Base-by-base conservation (phyloP, 495 filamentous ascomycete genomes). In the Astrocystis sublimbata region DNA sequence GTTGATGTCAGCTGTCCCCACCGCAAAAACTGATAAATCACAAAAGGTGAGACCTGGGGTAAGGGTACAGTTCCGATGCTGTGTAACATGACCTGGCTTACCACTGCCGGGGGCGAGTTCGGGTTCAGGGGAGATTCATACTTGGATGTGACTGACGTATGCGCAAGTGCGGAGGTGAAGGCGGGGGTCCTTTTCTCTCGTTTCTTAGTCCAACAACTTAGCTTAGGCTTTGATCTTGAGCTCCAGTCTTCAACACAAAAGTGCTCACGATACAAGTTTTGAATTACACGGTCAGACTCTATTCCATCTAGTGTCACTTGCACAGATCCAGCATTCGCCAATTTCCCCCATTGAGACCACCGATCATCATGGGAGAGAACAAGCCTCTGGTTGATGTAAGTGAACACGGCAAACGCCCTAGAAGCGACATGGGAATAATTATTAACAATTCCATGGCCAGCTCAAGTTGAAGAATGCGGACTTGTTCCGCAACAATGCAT, bases 401-500 rank as follows among this genome's bases (percentile, higher is more conserved):
- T 15, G 26, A 21, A 4, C 30, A 13, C 4, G 4, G 17, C n/a
- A 1, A 28, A 55, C 24, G 6, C 33, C 52, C 33, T 1, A 13
- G 23, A 2, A 38, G 50, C 17, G 4, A 19, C 21, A 17, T 30
- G 1, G 17, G 46, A 30, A 26, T 13, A 30, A n/a, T 30, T 9
- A 15, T 42, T 56, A 35, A 53, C 13, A 40, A 4, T 3, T 6
- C 1, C 26, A 28, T 12, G 10, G 41, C 46, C 17, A 65, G 69
- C 68, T 68, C 33, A 65, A 89, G 82, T 76, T 89, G 50, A 79
- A 82, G 54, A 78, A 88, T 65, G 81, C 85, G 9, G 75, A 76
- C 3, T 71, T 90, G 12, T 79, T 90, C 60, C 81, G 85, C 26
- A 80, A 80, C 58, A 72, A 88, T 61, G 85, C 85, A 7, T 85